These are phyloP conservation scores for Neurospora sp. DNA, from an alignment of 495 filamentous ascomycete species.

Conservation along the genomic window DNA sequence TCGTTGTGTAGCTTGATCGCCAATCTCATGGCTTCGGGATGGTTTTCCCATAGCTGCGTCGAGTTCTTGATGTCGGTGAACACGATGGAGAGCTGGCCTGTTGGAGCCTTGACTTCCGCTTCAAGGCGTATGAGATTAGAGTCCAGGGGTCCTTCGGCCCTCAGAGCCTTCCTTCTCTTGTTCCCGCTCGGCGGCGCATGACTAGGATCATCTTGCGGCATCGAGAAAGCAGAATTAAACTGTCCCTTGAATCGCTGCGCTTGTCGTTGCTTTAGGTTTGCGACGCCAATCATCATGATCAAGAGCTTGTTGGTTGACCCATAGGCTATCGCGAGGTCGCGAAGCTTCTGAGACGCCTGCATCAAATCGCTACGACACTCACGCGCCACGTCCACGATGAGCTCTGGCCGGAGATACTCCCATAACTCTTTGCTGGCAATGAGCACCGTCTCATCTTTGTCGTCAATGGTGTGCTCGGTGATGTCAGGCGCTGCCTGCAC, in stretches of 20 bases:
- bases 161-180: constrained; percentile 44
- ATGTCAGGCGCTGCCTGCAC: constrained; percentile 88
- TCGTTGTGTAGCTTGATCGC: constrained; percentile 95
- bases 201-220: constrained; percentile 53
- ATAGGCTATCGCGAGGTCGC: constrained; percentile 92
- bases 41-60: constrained; percentile 92
- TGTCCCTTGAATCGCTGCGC: constrained; percentile 57
- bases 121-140: constrained; percentile 77
- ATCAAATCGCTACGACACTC: constrained; percentile 78
- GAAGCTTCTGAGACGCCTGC: constrained; percentile 90
- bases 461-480: constrained; percentile 64
- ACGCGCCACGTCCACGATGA: constrained; percentile 84
- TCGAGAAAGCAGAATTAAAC: constrained; percentile 69
- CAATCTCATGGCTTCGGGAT: constrained; percentile 86
- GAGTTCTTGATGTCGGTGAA: constrained; percentile 99
- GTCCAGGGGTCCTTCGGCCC: constrained; percentile 60
- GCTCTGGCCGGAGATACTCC: constrained; percentile 81
- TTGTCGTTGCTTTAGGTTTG: constrained; percentile 72
- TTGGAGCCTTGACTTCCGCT: constrained; percentile 79
- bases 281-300: constrained; percentile 94
- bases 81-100: constrained; percentile 80
- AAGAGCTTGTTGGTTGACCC: constrained; percentile 90
- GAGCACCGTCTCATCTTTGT: constrained; percentile 89
- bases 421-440: constrained; percentile 88
- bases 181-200: constrained; percentile 51